Evolutionary conservation across 176 grass and related monocot species (phyloP).

Genomic region (Canna indica): DNA sequence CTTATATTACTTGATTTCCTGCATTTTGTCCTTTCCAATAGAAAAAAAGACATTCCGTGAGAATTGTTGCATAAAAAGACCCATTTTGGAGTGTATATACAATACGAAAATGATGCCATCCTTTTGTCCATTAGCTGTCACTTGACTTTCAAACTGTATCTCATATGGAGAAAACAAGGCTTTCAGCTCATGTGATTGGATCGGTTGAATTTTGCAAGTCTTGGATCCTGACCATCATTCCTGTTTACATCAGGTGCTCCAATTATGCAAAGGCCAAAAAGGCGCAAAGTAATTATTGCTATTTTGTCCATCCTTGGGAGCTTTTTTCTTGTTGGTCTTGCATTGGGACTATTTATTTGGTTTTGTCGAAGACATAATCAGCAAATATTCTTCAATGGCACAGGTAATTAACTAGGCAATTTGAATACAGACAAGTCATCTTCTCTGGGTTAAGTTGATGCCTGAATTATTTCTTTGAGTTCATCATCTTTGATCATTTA

Average conservation of each 20-base stretch:
- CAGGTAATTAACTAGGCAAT: slow-evolving; percentile 30
- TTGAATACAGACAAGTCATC: background rate
- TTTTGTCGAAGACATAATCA: slow-evolving; percentile 52
- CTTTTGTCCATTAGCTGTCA: background rate
- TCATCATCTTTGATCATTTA: background rate
- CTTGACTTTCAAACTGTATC: background rate
- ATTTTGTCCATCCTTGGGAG: slow-evolving; percentile 34
- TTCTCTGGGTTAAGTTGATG: background rate
- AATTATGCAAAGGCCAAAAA: slow-evolving; percentile 31
- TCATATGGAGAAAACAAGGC: background rate
- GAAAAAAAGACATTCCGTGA: too few species aligned
- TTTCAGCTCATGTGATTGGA: background rate
- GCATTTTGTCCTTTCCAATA: too few species aligned
- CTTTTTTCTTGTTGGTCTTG: slow-evolving; percentile 42
- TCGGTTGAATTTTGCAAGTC: background rate
- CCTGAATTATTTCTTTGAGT: background rate
- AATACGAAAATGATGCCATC: too few species aligned
- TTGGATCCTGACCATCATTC: background rate
- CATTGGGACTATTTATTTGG: slow-evolving; percentile 54
- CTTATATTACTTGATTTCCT: too few species aligned
- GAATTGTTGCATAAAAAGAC: too few species aligned
- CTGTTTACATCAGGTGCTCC: slow-evolving; percentile 21
- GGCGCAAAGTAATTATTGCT: slow-evolving; percentile 47
- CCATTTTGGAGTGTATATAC: too few species aligned
- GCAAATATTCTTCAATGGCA: slow-evolving; percentile 68